Evolutionary conservation across 2,329 filamentous ascomycete genomes (phyloP), one percentile per base, ranked within the genome.

Genomic region (Cytospora schulzeri): DNA sequence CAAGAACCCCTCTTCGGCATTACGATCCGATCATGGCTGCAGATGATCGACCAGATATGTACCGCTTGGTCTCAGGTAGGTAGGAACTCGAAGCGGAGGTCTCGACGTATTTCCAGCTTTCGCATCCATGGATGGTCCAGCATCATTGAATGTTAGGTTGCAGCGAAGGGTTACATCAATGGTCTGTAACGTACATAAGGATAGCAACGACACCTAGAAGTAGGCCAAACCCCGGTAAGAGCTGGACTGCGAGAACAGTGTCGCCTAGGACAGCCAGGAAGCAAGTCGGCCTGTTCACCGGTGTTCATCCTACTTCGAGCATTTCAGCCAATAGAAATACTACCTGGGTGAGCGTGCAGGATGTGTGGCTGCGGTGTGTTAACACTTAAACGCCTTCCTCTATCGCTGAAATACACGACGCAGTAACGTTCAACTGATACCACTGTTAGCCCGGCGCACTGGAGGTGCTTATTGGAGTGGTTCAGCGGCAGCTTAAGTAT

Each of bases 331-430:
- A 61, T 17, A 22, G 45, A 17, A 7, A 41, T 8, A 26, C 8
- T n/a, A 28, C 22, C 4, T 63, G 61, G 61, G 60, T 55, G 29
- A n/a, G 35, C 33, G 60, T 64, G 55, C 57, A 57, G 58, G 2
- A 26, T 26, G 31, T 33, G 3, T 51, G 45, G 29, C 11, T 12
- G 45, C n/a, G 45, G 45, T 22, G 45, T n/a, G 41, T 24, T 4
- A 22, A 48, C 45, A 45, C 38, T 45, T n/a, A 45, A 45, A n/a
- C 4, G 22, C 19, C 19, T 22, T 45, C 41, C 9, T 14, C 6
- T 45, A 15, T 22, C n/a, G 41, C 41, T 5, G 17, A 45, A 22
- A 8, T 22, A 45, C n/a, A 45, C 41, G n/a, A 45, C 41, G 19
- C 19, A 19, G 22, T 19, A 6, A 22, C 19, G 41, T 19, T 3